phyloP scores from a whole-genome alignment of 441 rosid genomes.

The Syzygium syzygioides region DNA sequence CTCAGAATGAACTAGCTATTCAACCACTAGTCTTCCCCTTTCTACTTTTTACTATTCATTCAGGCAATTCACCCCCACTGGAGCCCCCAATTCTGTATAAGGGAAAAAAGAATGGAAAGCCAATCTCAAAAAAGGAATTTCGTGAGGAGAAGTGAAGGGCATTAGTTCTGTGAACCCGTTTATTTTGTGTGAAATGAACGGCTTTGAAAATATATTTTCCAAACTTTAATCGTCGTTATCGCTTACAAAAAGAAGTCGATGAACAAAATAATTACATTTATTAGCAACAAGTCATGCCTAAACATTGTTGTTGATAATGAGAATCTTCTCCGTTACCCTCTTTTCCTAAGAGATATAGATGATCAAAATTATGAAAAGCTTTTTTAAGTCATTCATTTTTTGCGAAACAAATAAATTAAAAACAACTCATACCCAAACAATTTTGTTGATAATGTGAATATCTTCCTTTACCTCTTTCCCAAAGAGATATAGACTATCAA shows the following conservation, averaged over 20 bases:
- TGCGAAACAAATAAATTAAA: fast-evolving
- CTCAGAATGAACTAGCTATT: too few species aligned
- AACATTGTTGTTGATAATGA: neutral
- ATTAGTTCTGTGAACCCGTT: neutral
- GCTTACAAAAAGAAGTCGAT: neutral
- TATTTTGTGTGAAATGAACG: neutral
- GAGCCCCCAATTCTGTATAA: neutral
- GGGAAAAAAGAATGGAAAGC: neutral
- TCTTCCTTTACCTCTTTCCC: neutral
- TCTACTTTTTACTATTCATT: neutral
- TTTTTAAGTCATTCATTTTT: fast-evolving
- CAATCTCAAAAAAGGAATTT: neutral
- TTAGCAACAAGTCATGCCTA: neutral
- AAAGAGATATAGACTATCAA: too few species aligned
- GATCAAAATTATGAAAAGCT: neutral
- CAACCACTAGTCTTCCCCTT: neutral
- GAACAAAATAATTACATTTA: neutral
- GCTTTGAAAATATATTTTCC: neutral
- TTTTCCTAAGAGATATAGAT: neutral
- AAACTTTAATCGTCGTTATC: neutral
- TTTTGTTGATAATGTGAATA: too few species aligned
- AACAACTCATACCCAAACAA: too few species aligned
- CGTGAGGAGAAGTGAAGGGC: neutral
- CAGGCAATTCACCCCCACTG: neutral
- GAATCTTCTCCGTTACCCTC: neutral